phyloP scores from a whole-genome alignment of 306 rosid genomes.

The Calophaca sinica region DNA sequence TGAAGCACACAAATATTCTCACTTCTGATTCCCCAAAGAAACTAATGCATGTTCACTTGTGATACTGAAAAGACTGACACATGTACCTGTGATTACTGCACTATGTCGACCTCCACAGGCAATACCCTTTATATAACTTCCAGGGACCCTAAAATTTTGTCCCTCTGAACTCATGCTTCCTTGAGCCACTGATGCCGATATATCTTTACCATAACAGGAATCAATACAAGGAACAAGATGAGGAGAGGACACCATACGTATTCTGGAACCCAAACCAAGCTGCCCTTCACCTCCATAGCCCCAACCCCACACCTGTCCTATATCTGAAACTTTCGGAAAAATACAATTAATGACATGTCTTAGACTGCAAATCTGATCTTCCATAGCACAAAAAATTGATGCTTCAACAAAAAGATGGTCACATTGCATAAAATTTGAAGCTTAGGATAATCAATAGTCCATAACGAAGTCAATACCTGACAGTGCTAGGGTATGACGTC shows the following conservation, averaged over 20 bases:
- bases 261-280: constrained; percentile 92
- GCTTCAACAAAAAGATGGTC: constrained; percentile 26
- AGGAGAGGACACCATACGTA: constrained; percentile 96
- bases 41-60: constrained; percentile 36
- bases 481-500: constrained; percentile 87
- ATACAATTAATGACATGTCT: constrained; percentile 43
- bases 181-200: constrained; percentile 56
- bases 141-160: constrained; percentile 67
- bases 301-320: constrained; percentile 99
- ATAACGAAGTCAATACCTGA: constrained; percentile 64
- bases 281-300: constrained; percentile 99
- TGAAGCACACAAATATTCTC: constrained; percentile 31
- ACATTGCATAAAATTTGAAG: constrained; percentile 24
- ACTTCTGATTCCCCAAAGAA: constrained; percentile 24
- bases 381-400: constrained; percentile 37
- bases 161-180: constrained; percentile 73
- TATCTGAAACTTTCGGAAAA: constrained; percentile 71
- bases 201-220: constrained; percentile 70
- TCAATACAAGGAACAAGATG: constrained; percentile 86
- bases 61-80: constrained; percentile 35
- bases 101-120: constrained; percentile 99
- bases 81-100: constrained; percentile 85
- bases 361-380: constrained; percentile 40
- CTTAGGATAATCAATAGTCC: constrained; percentile 21
- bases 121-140: constrained; percentile 80